Evolutionary conservation across 2,329 filamentous ascomycete species (phyloP).

Genomic region (Venturia aucupariae): DNA sequence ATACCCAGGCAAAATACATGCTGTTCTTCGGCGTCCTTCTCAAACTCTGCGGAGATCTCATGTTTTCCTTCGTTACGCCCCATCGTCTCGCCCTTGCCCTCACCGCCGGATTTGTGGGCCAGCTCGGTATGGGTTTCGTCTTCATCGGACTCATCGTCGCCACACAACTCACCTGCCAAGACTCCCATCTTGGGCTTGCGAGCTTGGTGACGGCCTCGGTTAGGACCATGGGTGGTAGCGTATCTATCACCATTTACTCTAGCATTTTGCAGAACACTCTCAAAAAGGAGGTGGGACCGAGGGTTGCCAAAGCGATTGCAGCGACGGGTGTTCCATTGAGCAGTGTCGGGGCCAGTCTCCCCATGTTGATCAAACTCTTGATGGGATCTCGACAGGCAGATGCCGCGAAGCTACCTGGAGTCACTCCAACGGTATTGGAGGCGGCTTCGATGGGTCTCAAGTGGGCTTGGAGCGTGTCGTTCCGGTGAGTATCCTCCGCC

Average conservation of each 20-base stretch:
- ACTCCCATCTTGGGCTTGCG: slow-evolving; percentile 14
- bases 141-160: slow-evolving; percentile 14
- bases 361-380: background rate
- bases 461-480: slow-evolving; percentile 10
- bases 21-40: slow-evolving; percentile 12
- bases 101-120: background rate
- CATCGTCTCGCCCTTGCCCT: slow-evolving; percentile 3
- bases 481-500: slow-evolving; percentile 12
- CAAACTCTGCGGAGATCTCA: background rate
- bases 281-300: background rate
- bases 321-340: background rate
- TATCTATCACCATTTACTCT: slow-evolving; percentile 13
- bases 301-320: background rate
- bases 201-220: slow-evolving; percentile 10
- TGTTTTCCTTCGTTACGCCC: background rate
- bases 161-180: slow-evolving; percentile 13
- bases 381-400: background rate
- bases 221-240: slow-evolving; percentile 11
- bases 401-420: slow-evolving; percentile 12
- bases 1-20: slow-evolving; percentile 2
- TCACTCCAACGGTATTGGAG: background rate
- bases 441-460: slow-evolving; percentile 10
- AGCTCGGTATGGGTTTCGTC: slow-evolving; percentile 11
- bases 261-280: slow-evolving; percentile 13
- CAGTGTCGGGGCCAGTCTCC: background rate